These are phyloP conservation scores for Silene latifolia DNA, from an alignment of 148 eudicot genomes.

Conservation along the genomic window DNA sequence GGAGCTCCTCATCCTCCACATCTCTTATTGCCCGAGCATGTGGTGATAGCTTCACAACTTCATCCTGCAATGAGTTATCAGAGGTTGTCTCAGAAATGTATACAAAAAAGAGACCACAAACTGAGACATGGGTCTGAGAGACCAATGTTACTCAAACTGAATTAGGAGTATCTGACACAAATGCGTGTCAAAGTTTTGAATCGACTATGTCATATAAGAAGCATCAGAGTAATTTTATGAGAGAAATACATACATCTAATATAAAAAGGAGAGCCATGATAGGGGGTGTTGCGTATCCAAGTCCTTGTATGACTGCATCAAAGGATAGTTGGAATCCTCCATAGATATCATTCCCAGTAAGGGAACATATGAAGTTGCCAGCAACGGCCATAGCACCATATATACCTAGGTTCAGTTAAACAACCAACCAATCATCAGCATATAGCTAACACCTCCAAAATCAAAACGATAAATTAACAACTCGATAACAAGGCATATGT, in stretches of 20 bases:
- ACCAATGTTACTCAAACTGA: not conserved
- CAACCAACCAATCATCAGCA: not conserved
- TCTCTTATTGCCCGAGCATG: constrained; percentile 99
- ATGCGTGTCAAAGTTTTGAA: not conserved
- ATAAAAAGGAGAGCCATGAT: constrained; percentile 98
- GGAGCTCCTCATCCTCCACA: constrained; percentile 93
- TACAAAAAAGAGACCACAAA: not conserved
- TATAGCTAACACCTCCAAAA: no score
- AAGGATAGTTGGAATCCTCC: constrained; percentile 73
- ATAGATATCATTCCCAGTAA: constrained; percentile 59
- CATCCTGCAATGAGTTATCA: constrained; percentile 55
- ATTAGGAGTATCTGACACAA: not conserved
- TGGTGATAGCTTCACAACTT: constrained; percentile 94
- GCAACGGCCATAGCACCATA: constrained; percentile 95
- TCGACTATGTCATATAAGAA: not conserved
- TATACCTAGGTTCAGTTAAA: constrained; percentile 52
- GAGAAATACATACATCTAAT: constrained; percentile 57
- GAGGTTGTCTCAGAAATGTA: not conserved
- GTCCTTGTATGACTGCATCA: constrained; percentile 80
- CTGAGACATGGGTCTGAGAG: not conserved
- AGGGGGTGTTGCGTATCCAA: constrained; percentile 96
- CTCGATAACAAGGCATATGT: no score
- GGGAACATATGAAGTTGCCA: constrained; percentile 80
- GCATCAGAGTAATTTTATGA: not conserved
- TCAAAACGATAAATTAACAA: no score